Evolutionary conservation across 169 alveolate genomes (phyloP), one percentile per base, ranked within the genome.

Genomic region (Cystoisospora suis): DNA sequence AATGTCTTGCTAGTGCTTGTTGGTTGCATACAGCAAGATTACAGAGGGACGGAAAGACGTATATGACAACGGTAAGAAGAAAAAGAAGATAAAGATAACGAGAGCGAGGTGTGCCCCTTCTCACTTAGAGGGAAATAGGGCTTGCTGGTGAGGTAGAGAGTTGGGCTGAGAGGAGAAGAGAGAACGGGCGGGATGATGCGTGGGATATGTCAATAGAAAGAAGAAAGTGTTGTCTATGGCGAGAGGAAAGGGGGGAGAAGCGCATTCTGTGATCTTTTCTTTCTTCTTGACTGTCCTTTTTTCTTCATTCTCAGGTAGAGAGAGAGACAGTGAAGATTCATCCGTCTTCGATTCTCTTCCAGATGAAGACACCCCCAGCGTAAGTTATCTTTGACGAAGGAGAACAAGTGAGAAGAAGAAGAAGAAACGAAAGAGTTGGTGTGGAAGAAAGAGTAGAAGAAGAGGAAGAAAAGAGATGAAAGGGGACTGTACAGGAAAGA

Each of bases 11-110:
- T 0, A 36, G n/a, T 27, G 72, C 81, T 9, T 83, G 81, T 29
- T 83, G 90, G 90, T 65, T 53, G 65, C 79, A 83, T 12, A 45
- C 90, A 3, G 90, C 90, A 3, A 27, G 61, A 29, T 58, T 83
- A 46, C 90, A 83, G 72, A 59, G 80, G 34, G 90, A 83, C 38
- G 34, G 49, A 65, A 65, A 44, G 15, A 44, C 70, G 9, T 83
- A 40, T 45, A 65, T 83, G 20, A 83, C 90, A 6, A 69, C 81
- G 45, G 90, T 83, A 42, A 15, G 90, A 44, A 7, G 36, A 6
- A 5, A 4, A 77, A 65, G 7, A n/a, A 65, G 40, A 17, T 12
- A 7, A n/a, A 17, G 38, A 17, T 9, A 17, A 12, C 34, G 7
- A 7, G 17, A 17, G 12, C 12, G 34, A 7, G 79, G n/a, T n/a